Conservation (phyloP, 1,139 yeast species). For the Yarrowia galli region DNA sequence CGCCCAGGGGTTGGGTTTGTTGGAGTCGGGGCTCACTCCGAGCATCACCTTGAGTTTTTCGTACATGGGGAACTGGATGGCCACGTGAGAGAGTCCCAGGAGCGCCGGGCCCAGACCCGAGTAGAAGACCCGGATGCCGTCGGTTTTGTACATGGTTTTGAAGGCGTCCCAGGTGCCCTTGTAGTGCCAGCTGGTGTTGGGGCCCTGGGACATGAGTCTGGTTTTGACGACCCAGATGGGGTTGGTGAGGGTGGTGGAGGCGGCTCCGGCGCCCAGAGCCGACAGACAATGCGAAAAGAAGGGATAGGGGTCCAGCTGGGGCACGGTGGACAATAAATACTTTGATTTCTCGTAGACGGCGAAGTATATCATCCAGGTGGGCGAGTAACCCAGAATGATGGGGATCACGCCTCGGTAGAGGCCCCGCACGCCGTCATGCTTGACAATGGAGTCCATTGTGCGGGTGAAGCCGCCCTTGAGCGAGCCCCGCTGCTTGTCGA, state of each 20-base stretch:
- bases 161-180: constrained; percentile 86
- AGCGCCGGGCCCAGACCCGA: constrained; percentile 90
- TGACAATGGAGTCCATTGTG: constrained; percentile 67
- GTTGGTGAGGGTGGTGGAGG: constrained; percentile 85
- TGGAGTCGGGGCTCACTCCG: constrained; percentile 42
- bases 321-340: constrained; percentile 44
- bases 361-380: constrained; percentile 97
- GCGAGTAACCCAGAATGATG: constrained; percentile 89
- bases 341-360: constrained; percentile 86
- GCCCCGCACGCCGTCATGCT: constrained; percentile 83
- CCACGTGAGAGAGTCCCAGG: constrained; percentile 91
- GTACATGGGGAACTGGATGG: constrained; percentile 96
- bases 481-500: constrained; percentile 42
- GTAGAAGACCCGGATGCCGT: constrained; percentile 85
- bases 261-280: constrained; percentile 89
- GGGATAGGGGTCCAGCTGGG: constrained; percentile 49
- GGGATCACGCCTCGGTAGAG: constrained; percentile 91
- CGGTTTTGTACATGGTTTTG: constrained; percentile 73
- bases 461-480: constrained; percentile 63
- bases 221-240: constrained; percentile 95
- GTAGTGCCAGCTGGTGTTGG: constrained; percentile 56
- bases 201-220: constrained; percentile 84
- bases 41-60: constrained; percentile 73
- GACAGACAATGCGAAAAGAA: constrained; percentile 72
- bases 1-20: constrained; percentile 51